Percentiles rank a stretch among this genome's conserved stretches.
These are phyloP conservation scores for Torulaspora gathmanii DNA, from an alignment of 805 yeast species.

Conservation along the genomic window DNA sequence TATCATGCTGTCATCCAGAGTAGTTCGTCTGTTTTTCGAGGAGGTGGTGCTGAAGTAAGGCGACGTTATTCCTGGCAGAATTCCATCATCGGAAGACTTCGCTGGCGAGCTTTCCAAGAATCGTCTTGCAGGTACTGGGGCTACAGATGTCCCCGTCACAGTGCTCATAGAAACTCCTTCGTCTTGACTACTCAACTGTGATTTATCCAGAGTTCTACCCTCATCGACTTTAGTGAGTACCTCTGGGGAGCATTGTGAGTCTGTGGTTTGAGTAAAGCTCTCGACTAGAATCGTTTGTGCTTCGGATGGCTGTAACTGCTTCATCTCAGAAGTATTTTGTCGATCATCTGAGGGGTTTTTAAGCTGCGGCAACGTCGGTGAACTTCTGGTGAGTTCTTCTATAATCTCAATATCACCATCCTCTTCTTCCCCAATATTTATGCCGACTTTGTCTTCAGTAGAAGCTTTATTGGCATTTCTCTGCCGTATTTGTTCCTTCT, in stretches of 20 bases:
- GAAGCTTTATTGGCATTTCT: slow-evolving; percentile 9
- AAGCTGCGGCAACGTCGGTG: not conserved
- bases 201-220: not conserved
- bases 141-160: not conserved
- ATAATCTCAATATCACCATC: slow-evolving; percentile 33
- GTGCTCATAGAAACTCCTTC: not conserved
- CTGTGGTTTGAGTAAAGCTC: not conserved
- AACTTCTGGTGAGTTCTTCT: slow-evolving; percentile 17
- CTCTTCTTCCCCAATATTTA: slow-evolving; percentile 16
- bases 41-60: slow-evolving; percentile 15
- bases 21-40: slow-evolving; percentile 7
- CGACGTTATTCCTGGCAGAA: slow-evolving; percentile 5
- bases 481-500: slow-evolving; percentile 18
- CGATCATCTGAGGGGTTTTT: not conserved
- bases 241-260: not conserved
- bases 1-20: not conserved
- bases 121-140: not conserved
- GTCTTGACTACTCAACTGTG: not conserved
- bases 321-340: not conserved
- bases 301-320: not conserved
- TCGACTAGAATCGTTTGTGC: not conserved
- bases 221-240: not conserved
- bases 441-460: slow-evolving; percentile 8
- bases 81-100: not conserved
- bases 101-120: slow-evolving; percentile 21